A percentile compares a stretch with the other conserved stretches of the same genome.
These are phyloP conservation scores for Mimosa bimucronata DNA, from an alignment of 306 rosid species.

Conservation along the genomic window DNA sequence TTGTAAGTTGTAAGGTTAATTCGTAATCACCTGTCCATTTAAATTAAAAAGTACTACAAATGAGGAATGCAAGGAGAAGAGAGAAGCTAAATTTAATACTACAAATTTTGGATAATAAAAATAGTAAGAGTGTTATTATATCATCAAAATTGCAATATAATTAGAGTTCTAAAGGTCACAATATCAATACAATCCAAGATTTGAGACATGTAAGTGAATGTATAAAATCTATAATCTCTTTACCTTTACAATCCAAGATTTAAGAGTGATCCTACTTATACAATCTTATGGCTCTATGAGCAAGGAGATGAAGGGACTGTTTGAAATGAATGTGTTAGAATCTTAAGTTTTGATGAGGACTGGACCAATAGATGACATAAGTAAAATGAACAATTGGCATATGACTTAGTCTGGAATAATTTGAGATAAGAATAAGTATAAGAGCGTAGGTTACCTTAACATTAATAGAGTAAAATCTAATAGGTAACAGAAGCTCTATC, in stretches of 20 bases:
- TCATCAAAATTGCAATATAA: not conserved
- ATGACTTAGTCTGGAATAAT: not conserved
- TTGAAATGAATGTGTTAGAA: not conserved
- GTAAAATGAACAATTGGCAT: too few relatives aligned
- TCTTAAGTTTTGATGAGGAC: too few relatives aligned
- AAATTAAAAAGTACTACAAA: too few relatives aligned
- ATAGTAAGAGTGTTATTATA: not conserved
- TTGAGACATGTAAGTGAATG: not conserved
- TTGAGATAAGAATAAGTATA: too few relatives aligned
- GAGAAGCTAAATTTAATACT: not conserved
- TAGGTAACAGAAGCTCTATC: too few relatives aligned
- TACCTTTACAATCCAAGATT: not conserved
- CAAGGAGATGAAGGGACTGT: not conserved
- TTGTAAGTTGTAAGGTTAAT: too few relatives aligned
- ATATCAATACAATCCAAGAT: not conserved
- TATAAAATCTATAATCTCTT: not conserved
- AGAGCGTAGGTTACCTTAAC: too few relatives aligned
- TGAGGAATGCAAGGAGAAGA: not conserved
- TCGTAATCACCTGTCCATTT: too few relatives aligned
- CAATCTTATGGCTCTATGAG: constrained; percentile 30
- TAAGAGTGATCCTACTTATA: not conserved
- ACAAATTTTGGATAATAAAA: not conserved
- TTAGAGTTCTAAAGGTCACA: constrained; percentile 4
- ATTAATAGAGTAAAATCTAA: too few relatives aligned
- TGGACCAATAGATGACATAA: too few relatives aligned